phyloP scores from a whole-genome alignment of 495 filamentous ascomycete genomes.

The Ascodesmis nigricans region DNA sequence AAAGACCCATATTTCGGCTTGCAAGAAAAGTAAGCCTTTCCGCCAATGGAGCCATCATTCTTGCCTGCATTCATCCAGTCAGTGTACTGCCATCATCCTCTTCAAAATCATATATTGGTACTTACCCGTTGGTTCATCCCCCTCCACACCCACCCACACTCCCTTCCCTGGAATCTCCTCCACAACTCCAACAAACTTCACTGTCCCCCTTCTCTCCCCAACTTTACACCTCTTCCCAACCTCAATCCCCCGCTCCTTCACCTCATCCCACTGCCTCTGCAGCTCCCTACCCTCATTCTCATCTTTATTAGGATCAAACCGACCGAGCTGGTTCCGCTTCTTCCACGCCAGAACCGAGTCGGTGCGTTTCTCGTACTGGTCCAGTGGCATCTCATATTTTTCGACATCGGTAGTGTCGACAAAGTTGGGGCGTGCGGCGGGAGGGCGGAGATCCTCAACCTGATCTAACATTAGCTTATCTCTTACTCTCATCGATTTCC shows the following conservation, averaged over 20 bases:
- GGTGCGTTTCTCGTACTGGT: conserved; percentile 59
- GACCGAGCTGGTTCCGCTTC: conserved; percentile 69
- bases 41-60: conserved; percentile 71
- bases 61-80: conserved; percentile 30
- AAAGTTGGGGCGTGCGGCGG: conserved; percentile 47
- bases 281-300: conserved; percentile 47
- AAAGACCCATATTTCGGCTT: conserved; percentile 55
- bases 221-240: conserved; percentile 44
- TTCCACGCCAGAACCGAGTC: conserved; percentile 91
- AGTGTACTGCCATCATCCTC: conserved; percentile 1
- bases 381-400: conserved; percentile 63
- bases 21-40: conserved; percentile 52
- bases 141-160: conserved; percentile 56
- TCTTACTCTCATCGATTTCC: no score
- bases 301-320: conserved; percentile 74
- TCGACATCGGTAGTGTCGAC: conserved; percentile 55
- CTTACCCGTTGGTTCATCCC: conserved; percentile 20
- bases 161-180: conserved; percentile 53
- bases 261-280: conserved; percentile 38
- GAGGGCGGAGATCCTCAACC: conserved; percentile 62
- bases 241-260: conserved; percentile 41
- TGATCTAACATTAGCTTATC: no score
- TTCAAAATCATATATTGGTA: conserved; percentile 8
- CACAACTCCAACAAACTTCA: conserved; percentile 66
- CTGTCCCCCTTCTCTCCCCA: conserved; percentile 45